phyloP scores from a whole-genome alignment of 2,329 filamentous ascomycete genomes.

The Stagonosporopsis tanaceti region DNA sequence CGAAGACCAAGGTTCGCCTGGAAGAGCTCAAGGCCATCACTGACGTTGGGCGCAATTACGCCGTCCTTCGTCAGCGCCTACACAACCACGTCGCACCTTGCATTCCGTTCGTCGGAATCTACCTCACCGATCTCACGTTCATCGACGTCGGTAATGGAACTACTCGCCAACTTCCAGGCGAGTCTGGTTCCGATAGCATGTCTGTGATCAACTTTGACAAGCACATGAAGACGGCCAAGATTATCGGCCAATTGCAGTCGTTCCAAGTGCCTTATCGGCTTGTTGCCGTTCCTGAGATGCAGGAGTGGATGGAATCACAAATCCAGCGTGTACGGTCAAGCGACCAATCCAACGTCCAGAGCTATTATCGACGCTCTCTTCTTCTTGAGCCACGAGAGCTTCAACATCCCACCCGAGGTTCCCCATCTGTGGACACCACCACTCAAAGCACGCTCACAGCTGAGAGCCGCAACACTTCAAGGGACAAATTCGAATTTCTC shows the following conservation, averaged over 20 bases:
- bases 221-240: slow-evolving; percentile 90
- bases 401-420: slow-evolving; percentile 36
- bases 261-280: slow-evolving; percentile 95
- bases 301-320: slow-evolving; percentile 89
- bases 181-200: slow-evolving; percentile 67
- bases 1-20: slow-evolving; percentile 81
- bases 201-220: slow-evolving; percentile 98
- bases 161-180: slow-evolving; percentile 75
- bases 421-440: slow-evolving; percentile 38
- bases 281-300: slow-evolving; percentile 82
- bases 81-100: slow-evolving; percentile 90
- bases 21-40: slow-evolving; percentile 83
- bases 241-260: slow-evolving; percentile 92
- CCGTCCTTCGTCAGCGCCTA: slow-evolving; percentile 80
- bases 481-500: slow-evolving; percentile 50
- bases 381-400: slow-evolving; percentile 78
- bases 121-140: slow-evolving; percentile 94
- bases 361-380: slow-evolving; percentile 83
- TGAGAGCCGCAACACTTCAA: slow-evolving; percentile 42
- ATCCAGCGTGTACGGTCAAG: slow-evolving; percentile 75
- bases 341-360: slow-evolving; percentile 69
- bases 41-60: slow-evolving; percentile 90
- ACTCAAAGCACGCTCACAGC: slow-evolving; percentile 35
- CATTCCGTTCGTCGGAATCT: slow-evolving; percentile 94
- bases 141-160: slow-evolving; percentile 92